Evolutionary conservation across 495 filamentous ascomycete genomes (phyloP), one percentile per base, ranked within the genome.

Genomic region (Penicillium maclennaniae): DNA sequence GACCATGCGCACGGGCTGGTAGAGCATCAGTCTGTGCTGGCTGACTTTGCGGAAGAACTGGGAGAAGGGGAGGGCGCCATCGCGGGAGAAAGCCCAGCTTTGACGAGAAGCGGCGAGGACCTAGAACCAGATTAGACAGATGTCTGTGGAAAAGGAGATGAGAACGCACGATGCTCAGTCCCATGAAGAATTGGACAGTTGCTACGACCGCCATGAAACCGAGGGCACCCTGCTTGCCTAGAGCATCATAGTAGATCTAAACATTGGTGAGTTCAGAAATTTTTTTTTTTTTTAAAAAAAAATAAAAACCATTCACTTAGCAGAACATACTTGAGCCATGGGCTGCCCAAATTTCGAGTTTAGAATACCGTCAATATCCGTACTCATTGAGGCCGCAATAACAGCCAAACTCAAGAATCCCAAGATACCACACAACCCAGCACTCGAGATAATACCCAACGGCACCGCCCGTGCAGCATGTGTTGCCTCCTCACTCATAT

Each of bases 401-500:
- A 74, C 58, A 46, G 66, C 61, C 67, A 86, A 57, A 14, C 78
- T 74, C 75, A 87, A 72, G 44, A 87, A 71, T 0, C 76, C 85
- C 6, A 88, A 49, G 27, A 75, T 57, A 2, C 70, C 71, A 50
- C 72, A 74, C 47, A 68, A 47, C 2, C 68, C 73, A 7, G 67
- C 46, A 0, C 71, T 74, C 39, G 63, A 61, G 15, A 86, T 66
- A 39, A 85, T 86, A 3, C 83, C 83, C 50, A 82, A 63, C 0
- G 84, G 83, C 8, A 86, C 83, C 7, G 83, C 83, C 28, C 72
- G 78, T 0, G 80, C 71, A 12, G 83, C 83, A 67, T 87, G 83
- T 7, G 76, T 71, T 6, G 83, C 83, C 57, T 87, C 84, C 60
- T 87, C 84, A 38, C 73, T 78, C 75, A 85, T 85, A 62, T 85